Base-by-base conservation (phyloP, 257 asterid genomes). In the Echites panduratus region DNA sequence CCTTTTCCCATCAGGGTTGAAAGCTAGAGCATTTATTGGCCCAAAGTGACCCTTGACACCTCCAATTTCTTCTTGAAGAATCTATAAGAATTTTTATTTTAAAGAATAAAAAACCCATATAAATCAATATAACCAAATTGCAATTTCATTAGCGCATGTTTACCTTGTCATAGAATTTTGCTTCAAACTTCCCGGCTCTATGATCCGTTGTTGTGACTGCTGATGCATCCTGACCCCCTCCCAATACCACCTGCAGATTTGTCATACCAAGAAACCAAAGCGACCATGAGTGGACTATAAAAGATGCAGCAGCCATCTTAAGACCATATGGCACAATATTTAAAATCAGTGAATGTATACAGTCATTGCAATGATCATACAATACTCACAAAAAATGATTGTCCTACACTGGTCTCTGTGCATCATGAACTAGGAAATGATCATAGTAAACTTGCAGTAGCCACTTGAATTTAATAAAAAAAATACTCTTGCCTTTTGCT, bases 191-290 rank as follows among this genome's bases (percentile, higher is more conserved):
- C 57, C 98, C 98, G 78, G 96, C 95, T 71, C 96, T 97, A 78
- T 89, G 98, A 80, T 89, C 96, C 56, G 98, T 93, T 20, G 86
- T 85, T 47, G 97, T 89, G 71, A 91, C 98, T 75, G 89, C 45
- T 49, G 90, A 84, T 79, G 97, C 96, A 78, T 89, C 98, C 82
- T 91, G 98, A 73, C 98, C 98, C 77, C 98, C 98, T 78, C 98
- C 98, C 70, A 91, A 87, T 49, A 91, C 97, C 77, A 91, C 92
- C 98, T 93, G 78, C 47, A 69, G 65, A 72, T 40, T 63, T 35
- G 58, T 40, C 48, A 75, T 35, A 80, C 70, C 63, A 43, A 13
- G 56, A 22, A 11, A 26, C 43, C n/a, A 27, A 9, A 3, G 32
- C 22, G 7, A 7, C 44, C 6, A 49, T 32, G 29, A 70, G 12